Base-by-base conservation (phyloP, 441 rosid species). In the Jatropha podagrica region DNA sequence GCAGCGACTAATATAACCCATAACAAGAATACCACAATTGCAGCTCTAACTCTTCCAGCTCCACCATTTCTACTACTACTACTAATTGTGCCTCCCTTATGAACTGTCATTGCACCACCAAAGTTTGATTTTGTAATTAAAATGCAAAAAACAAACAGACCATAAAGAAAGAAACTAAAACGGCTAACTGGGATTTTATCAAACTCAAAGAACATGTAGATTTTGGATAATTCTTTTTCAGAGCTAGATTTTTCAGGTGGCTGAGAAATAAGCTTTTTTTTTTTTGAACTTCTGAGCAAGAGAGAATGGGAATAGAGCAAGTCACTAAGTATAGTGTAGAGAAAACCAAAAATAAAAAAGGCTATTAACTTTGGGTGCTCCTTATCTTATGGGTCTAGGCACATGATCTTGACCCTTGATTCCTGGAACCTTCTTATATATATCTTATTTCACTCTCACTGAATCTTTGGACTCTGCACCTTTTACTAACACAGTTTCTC, bases 391-490 rank as follows among this genome's bases (percentile, higher is more conserved):
- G 89, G 87, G 91, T 84, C 79, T 66, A 44, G 75, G 85, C 91
- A 88, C 92, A 87, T 80, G 88, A 88, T 78, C 87, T 83, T 85
- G 92, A 86, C 97, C 97, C 98, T 89, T 94, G 93, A 94, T 92
- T 92, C 96, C 79, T 85, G 93, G 97, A 92, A 89, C 88, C 93
- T 92, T 90, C 93, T 88, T 84, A 85, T 82, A 78, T 73, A 87
- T 79, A 85, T 78, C 72, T 80, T 63, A 61, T 68, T 82, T 54
- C 81, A 11, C 49, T 70, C 68, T 67, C 75, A 52, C 61, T 44
- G 77, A 77, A 73, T 71, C 83, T 79, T 84, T 73, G 83, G 85
- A 76, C 61, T 86, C 62, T 73, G 79, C 65, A 71, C 72, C 80
- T 79, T 74, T 64, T 77, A 51, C 76, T 63, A 38, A 56, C 69